phyloP scores from a whole-genome alignment of 1,139 yeast genomes.

The Taphrina pruni region DNA sequence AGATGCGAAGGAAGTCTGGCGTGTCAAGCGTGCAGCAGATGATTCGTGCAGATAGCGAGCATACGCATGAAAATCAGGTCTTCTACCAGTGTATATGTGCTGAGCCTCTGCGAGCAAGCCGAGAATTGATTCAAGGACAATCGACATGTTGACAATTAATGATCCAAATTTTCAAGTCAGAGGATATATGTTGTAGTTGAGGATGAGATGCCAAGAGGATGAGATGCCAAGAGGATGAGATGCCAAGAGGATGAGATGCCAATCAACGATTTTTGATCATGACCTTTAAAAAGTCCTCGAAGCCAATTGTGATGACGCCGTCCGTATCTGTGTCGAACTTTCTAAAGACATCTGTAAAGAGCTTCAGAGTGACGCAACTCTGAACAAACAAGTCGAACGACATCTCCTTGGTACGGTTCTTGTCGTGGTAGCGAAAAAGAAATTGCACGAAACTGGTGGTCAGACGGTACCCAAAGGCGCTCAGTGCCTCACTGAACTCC shows the following conservation, averaged over 20 bases:
- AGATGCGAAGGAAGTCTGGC: too few relatives aligned
- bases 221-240: too few relatives aligned
- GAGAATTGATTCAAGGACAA: too few relatives aligned
- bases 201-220: background rate
- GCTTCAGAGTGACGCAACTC: constrained; percentile 72
- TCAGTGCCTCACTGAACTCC: constrained; percentile 70
- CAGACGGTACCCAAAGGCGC: constrained; percentile 71
- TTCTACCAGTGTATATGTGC: too few relatives aligned
- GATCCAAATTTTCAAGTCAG: too few relatives aligned
- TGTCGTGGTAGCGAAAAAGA: constrained; percentile 58
- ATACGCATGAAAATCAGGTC: too few relatives aligned
- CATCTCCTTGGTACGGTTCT: constrained; percentile 60
- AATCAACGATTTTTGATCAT: constrained; percentile 25
- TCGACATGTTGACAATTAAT: too few relatives aligned
- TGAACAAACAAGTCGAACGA: constrained; percentile 84
- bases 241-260: background rate
- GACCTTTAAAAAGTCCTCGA: constrained; percentile 37
- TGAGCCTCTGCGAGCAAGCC: too few relatives aligned
- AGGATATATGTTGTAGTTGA: background rate
- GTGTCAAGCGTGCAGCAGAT: too few relatives aligned
- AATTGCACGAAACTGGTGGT: constrained; percentile 65
- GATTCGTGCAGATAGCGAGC: too few relatives aligned
- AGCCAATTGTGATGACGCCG: constrained; percentile 36
- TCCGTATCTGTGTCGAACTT: constrained; percentile 62
- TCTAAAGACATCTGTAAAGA: constrained; percentile 77